These are phyloP conservation scores for Euphorbia lathyris DNA, from an alignment of 345 rosid species.

Conservation along the genomic window DNA sequence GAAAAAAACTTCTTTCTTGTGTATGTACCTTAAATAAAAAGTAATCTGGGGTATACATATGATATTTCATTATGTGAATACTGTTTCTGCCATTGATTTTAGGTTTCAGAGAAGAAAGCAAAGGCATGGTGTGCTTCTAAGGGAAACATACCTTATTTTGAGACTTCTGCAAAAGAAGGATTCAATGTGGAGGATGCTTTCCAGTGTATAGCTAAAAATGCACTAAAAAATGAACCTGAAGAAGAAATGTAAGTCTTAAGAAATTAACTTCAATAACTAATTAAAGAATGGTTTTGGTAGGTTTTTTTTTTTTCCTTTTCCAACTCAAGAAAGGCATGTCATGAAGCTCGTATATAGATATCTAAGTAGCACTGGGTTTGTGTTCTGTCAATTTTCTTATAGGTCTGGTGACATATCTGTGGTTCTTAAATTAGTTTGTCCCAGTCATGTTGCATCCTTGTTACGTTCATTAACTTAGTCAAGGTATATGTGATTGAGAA, in stretches of 20 bases:
- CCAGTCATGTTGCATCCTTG: neutral
- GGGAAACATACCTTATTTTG: constrained; percentile 88
- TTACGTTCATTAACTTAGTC: neutral
- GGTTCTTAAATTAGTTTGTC: neutral
- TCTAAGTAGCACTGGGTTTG: neutral
- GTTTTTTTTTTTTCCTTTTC: no score
- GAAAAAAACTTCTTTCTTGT: neutral
- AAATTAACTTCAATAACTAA: neutral
- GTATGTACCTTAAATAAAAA: neutral
- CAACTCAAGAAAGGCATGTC: neutral
- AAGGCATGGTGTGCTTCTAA: constrained; percentile 95
- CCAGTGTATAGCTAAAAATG: constrained; percentile 77
- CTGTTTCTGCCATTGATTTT: constrained; percentile 6
- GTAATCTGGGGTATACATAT: no score
- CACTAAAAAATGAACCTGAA: constrained; percentile 85
- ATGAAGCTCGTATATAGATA: neutral
- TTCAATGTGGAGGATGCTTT: constrained; percentile 85
- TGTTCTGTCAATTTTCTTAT: neutral
- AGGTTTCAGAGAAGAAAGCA: constrained; percentile 93
- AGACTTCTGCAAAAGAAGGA: constrained; percentile 93
- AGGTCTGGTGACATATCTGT: neutral
- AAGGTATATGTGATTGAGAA: neutral
- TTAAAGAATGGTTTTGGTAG: neutral
- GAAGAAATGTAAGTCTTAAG: constrained; percentile 66
- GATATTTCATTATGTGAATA: neutral